Base-by-base conservation (phyloP, 1,284 basidiomycete species). In the Leccinum pachyderme region DNA sequence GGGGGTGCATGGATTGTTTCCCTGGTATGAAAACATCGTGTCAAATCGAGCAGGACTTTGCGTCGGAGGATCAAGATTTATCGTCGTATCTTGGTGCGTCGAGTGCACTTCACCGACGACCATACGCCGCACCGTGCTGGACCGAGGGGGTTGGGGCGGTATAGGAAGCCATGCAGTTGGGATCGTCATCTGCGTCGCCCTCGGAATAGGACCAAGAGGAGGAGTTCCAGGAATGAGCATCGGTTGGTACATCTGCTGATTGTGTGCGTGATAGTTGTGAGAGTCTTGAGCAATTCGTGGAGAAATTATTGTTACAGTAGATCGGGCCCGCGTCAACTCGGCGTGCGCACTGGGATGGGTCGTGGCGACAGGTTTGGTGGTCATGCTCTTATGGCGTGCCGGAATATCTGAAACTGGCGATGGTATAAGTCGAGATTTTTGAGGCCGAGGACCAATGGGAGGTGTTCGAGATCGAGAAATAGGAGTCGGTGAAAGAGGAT, bases 361-460 rank as follows among this genome's bases (percentile, higher is more conserved):
- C 22, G 63, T 54, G 1, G 68, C 54, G 35, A 64, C 52, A 35
- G 65, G 69, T 33, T 64, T 67, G 47, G 59, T 60, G 11, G 59
- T 51, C 69, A 72, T 70, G 35, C 71, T 72, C 61, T 64, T 69
- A 48, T 70, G 68, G 12, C 62, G 69, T 8, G 65, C 60, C 2
- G 68, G 64, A 18, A 59, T 64, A 46, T 63, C 65, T 15, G 62
- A 52, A 2, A 56, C 60, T 3, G 65, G 72, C 29, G 73, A 69
- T n/a, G 72, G 73, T 41, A 65, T 59, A 1, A 72, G 74, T 15
- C 71, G 73, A 39, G 67, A 64, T 45, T 68, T 73, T 33, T 65
- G 74, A 3, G 70, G 66, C 5, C 76, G 70, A 18, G 79, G 77
- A 12, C 81, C 81, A 45, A 72, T 68, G n/a, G 81, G 81, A 28